These are phyloP conservation scores for Paratinospora sagittata DNA, from an alignment of 164 flowering plant genomes.

Conservation along the genomic window DNA sequence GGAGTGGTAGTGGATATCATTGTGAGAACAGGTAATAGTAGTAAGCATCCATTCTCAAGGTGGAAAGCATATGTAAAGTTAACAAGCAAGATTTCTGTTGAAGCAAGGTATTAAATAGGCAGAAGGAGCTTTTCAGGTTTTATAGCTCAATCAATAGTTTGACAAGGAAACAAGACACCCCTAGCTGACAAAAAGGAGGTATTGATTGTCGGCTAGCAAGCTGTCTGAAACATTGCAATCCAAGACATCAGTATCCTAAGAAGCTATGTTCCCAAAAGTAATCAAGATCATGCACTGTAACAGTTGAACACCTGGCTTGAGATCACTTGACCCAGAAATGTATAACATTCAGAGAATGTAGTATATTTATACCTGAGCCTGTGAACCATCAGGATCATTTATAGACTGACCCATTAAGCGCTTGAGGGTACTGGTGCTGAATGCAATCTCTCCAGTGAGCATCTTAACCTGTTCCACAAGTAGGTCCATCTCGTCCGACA, in stretches of 20 bases:
- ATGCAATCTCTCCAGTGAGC: slow-evolving; percentile 99
- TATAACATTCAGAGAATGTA: neutral
- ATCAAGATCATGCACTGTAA: neutral
- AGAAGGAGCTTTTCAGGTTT: too few species aligned
- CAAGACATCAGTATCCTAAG: too few species aligned
- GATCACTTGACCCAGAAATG: neutral
- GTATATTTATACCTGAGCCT: slow-evolving; percentile 46
- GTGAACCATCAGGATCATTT: slow-evolving; percentile 67
- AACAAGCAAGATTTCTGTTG: too few species aligned
- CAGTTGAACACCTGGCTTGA: neutral
- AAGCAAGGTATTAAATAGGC: too few species aligned
- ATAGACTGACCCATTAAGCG: slow-evolving; percentile 89
- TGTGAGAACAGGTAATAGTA: too few species aligned
- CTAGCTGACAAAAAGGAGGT: neutral
- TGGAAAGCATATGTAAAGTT: too few species aligned
- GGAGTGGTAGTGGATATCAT: too few species aligned
- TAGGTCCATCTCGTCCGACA: slow-evolving; percentile 89
- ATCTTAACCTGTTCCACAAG: slow-evolving; percentile 96
- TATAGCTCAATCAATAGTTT: too few species aligned
- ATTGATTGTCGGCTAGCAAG: neutral
- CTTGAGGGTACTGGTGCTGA: slow-evolving; percentile 87
- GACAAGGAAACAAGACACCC: too few species aligned
- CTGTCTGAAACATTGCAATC: neutral
- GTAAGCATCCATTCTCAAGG: too few species aligned
- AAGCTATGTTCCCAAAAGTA: neutral